Evolutionary conservation across 1,139 yeast species (phyloP), one percentile per base, ranked within the genome.

Genomic region (Scheffersomyces lignicola): DNA sequence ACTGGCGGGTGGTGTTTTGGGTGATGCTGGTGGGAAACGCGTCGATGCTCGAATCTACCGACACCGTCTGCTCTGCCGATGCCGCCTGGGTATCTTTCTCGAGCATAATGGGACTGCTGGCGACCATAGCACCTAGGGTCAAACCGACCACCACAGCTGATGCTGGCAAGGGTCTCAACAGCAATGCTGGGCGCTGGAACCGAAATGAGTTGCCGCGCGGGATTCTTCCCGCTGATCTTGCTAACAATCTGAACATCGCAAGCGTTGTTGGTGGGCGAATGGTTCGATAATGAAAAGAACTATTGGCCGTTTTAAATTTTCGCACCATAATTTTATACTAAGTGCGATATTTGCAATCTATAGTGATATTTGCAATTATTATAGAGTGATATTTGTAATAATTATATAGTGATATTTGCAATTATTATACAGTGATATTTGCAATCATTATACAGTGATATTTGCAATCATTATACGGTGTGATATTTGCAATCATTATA

Each of bases 11-110:
- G 3, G 52, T 48, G 1, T 54, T 41, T 9, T 51, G 42, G 1
- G 38, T 33, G 7, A 73, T 47, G 1, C 41, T 34, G 2, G 56
- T 49, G 1, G 85, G 81, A 42, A 80, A 78, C 2, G 83, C 73
- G 24, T 69, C 65, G 18, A 81, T 69, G 1, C 74, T 58, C 2
- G 67, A 56, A 47, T 78, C 81, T 2, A 80, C 81, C 4, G 53
- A 44, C 9, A 76, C 66, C 3, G 35, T 52, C 40, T 31, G 47
- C 7, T 35, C 35, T 9, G n/a, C n/a, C 23, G 23, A 20, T 20
- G n/a, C 8, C 10, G 23, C 23, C n/a, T 20, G 23, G n/a, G 8
- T 20, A 20, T 20, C 23, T 20, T 20, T 20, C n/a, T 20, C 23
- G n/a, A 20, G 23, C 23, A 9, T 20, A 9, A 20, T 20, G 8